phyloP scores from a whole-genome alignment of 257 asterid genomes.

The Lithospermum erythrorhizon region DNA sequence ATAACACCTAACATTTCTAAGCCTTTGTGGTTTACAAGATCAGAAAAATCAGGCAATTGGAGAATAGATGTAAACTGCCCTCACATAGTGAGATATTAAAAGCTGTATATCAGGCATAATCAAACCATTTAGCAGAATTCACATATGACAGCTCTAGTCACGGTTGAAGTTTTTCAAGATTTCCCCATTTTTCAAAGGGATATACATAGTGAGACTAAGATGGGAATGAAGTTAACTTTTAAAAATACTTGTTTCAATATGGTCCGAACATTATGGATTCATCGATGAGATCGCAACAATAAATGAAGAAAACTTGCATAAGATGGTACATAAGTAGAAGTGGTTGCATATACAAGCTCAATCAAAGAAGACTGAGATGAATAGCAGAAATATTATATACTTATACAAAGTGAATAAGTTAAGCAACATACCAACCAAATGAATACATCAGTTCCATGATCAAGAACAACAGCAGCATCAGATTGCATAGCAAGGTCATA shows the following conservation, averaged over 20 bases:
- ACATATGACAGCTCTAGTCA: background rate
- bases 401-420: slow-evolving; percentile 4
- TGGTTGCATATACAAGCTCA: slow-evolving; percentile 1
- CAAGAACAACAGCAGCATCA: slow-evolving; percentile 97
- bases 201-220: background rate
- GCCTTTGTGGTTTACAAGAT: too few species aligned
- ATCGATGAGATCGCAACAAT: background rate
- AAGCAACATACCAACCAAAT: slow-evolving; percentile 77
- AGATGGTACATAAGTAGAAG: background rate
- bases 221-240: background rate
- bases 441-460: slow-evolving; percentile 96
- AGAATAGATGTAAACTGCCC: too few species aligned
- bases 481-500: slow-evolving; percentile 98
- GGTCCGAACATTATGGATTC: background rate
- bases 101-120: too few species aligned
- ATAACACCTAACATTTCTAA: too few species aligned
- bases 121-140: background rate
- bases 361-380: background rate
- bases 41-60: too few species aligned
- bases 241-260: too few species aligned
- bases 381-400: background rate
- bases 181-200: background rate
- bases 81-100: too few species aligned
- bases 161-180: too few species aligned
- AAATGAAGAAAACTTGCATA: background rate